Percentiles rank a stretch among this genome's conserved stretches.
phyloP scores from a whole-genome alignment of 306 rosid genomes.

The Medicago arabica region DNA sequence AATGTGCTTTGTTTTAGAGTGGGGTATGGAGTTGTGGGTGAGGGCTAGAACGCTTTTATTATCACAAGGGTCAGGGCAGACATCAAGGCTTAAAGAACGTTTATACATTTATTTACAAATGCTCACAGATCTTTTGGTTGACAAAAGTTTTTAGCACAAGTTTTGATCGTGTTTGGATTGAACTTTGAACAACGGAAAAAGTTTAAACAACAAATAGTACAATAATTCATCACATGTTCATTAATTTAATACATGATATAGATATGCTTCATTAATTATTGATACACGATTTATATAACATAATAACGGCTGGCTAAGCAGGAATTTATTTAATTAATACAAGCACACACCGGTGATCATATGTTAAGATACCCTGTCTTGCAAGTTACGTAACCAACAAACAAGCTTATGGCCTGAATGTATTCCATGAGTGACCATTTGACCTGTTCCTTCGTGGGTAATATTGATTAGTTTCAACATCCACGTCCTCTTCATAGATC shows the following conservation, averaged over 20 bases:
- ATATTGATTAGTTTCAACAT: conserved; percentile 36
- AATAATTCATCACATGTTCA: too few relatives aligned
- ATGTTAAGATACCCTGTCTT: conserved; percentile 28
- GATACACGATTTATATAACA: neutral
- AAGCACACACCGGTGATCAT: conserved; percentile 6
- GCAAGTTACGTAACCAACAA: conserved; percentile 26
- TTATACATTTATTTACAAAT: too few relatives aligned
- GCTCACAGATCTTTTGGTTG: too few relatives aligned
- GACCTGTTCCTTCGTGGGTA: conserved; percentile 39
- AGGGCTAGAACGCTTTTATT: too few relatives aligned
- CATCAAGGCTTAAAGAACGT: too few relatives aligned
- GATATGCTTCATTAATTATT: neutral
- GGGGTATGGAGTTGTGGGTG: too few relatives aligned
- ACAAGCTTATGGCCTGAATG: conserved; percentile 33
- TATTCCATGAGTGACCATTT: conserved; percentile 45
- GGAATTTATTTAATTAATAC: conserved; percentile 41
- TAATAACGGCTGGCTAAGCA: neutral
- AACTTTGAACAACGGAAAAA: too few relatives aligned
- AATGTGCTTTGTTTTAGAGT: too few relatives aligned
- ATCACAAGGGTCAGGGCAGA: too few relatives aligned
- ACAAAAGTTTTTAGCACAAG: too few relatives aligned
- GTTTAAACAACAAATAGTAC: too few relatives aligned
- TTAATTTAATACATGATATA: neutral
- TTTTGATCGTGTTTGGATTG: too few relatives aligned
- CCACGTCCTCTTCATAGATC: conserved; percentile 42